These are phyloP conservation scores for Amphibolis antarctica DNA, from an alignment of 106 monocot species.

Conservation along the genomic window DNA sequence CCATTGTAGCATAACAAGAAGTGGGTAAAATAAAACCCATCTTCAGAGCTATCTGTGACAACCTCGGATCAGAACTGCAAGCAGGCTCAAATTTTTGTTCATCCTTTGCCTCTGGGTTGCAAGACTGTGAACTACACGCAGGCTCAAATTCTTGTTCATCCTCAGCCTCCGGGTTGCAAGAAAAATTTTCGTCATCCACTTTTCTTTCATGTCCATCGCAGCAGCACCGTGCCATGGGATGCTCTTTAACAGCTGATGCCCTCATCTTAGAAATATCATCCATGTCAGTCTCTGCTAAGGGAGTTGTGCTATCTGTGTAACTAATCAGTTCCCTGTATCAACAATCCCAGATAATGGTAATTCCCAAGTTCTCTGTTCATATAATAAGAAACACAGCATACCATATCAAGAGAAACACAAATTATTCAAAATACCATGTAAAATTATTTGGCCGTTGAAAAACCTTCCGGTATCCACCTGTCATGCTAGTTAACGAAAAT, in stretches of 20 bases:
- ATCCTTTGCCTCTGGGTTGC: constrained; percentile 5
- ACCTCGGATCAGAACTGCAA: constrained; percentile 16
- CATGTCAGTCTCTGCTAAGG: constrained; percentile 66
- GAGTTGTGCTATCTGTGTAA: constrained; percentile 37
- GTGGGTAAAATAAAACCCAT: constrained; percentile 64
- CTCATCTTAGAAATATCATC: constrained; percentile 36
- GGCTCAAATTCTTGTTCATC: constrained; percentile 15
- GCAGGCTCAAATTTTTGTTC: constrained; percentile 14
- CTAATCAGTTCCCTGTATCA: constrained; percentile 53
- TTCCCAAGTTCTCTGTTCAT: background rate
- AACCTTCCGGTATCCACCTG: constrained; percentile 65
- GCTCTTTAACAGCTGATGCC: background rate
- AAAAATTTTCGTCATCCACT: background rate
- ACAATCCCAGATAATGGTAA: background rate
- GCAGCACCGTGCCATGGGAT: background rate
- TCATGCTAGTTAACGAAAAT: constrained; percentile 82
- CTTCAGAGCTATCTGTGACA: constrained; percentile 50
- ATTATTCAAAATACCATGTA: constrained; percentile 38
- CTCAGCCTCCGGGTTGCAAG: constrained; percentile 9
- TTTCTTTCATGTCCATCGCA: background rate
- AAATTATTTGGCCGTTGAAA: constrained; percentile 72
- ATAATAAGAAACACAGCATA: background rate
- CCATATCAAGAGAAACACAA: no score
- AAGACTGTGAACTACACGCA: constrained; percentile 14
- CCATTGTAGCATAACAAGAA: constrained; percentile 94